Base-by-base conservation (phyloP, 805 yeast species). In the Wickerhamiella kurtzmanii region DNA sequence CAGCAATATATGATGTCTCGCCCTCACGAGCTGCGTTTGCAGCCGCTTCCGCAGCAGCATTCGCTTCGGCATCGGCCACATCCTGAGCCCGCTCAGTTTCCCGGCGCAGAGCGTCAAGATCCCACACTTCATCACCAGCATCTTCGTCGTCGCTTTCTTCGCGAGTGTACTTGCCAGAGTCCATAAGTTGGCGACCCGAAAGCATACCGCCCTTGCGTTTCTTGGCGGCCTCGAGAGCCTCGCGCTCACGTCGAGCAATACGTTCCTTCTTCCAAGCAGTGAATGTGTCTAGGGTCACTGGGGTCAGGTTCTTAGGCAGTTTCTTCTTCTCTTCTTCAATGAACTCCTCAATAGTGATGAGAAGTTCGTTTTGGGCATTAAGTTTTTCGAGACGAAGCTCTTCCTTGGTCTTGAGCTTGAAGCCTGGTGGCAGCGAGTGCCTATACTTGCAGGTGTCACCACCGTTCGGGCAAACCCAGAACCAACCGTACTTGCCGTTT, bases 401-500 rank as follows among this genome's bases (percentile, higher is more conserved):
- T 63, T 92, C 98, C 67, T 88, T 89, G 35, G 98, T 94, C 73
- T 92, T 92, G 68, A 92, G 75, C 49, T 85, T 94, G 65, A 87
- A 94, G 1, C 98, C 99, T 42, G 94, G 88, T 37, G 99, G 99
- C 60, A 92, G 72, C 6, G 96, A 82, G 66, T 92, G 99, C 65
- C 77, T 80, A 70, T 92, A 92, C 71, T 81, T 89, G 76, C 99
- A 92, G 50, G 77, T 81, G 51, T 82, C 77, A 54, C 95, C 96
- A 37, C 89, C 88, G 56, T 85, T 85, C 22, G 98, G 98, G 70
- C 98, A 92, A 18, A 75, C 73, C 98, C 98, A 92, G 67, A 92
- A 88, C 98, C 98, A 92, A 60, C 98, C 98, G 63, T 92, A 92
- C 62, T 89, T 89, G 49, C 89, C 92, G 60, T 87, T 86, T 62